These are phyloP conservation scores for Sonneratia caseolaris DNA, from an alignment of 345 rosid genomes.

Conservation along the genomic window DNA sequence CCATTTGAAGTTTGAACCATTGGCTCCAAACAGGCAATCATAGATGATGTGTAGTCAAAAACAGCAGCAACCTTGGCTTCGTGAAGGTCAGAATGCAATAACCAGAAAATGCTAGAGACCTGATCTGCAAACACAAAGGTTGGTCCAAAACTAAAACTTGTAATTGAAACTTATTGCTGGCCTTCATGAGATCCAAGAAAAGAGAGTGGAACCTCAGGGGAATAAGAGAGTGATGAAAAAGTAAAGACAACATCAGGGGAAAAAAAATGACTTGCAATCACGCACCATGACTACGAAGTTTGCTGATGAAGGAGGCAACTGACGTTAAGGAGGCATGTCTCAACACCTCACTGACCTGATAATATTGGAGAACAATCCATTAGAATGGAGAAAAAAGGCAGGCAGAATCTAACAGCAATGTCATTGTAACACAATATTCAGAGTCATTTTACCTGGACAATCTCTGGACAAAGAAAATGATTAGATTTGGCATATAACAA, in stretches of 20 bases:
- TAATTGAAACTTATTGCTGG: background rate
- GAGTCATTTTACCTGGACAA: background rate
- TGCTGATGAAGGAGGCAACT: constrained; percentile 52
- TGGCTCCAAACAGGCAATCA: constrained; percentile 60
- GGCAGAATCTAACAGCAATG: background rate
- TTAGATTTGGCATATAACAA: background rate
- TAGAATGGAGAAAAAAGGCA: background rate
- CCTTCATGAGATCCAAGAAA: background rate
- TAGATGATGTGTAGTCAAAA: constrained; percentile 70
- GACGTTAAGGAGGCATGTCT: constrained; percentile 52
- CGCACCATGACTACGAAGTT: constrained; percentile 74
- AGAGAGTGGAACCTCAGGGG: background rate
- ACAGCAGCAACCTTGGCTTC: constrained; percentile 44
- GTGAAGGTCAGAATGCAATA: constrained; percentile 69
- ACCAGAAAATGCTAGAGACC: constrained; percentile 60
- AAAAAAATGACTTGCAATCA: background rate
- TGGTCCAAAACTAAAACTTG: constrained; percentile 9
- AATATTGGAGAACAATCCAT: constrained; percentile 9
- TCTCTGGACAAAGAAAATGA: background rate
- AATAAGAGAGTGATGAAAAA: background rate
- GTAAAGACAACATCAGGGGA: background rate
- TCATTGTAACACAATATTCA: background rate
- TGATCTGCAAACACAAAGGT: constrained; percentile 37
- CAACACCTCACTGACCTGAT: constrained; percentile 62
- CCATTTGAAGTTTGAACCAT: constrained; percentile 28